Evolutionary conservation across 179 eudicot species (phyloP), one percentile per base, ranked within the genome.

Genomic region (Vitellaria paradoxa): DNA sequence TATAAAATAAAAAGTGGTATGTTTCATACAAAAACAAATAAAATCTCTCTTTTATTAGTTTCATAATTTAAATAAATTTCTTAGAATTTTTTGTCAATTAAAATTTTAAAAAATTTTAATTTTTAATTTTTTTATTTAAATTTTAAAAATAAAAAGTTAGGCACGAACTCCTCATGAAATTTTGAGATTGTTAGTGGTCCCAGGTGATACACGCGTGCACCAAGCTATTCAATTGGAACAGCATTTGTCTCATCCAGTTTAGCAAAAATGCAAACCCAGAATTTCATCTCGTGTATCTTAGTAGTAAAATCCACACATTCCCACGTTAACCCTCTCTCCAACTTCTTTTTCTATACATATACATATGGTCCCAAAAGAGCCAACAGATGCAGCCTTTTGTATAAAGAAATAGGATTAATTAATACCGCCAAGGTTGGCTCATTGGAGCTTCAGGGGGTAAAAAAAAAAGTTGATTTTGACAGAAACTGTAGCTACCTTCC

Each of bases 361-460:
- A n/a, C 20, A 65, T 11, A 66, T 66, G 70, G 70, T 37, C 70
- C 70, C 70, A 4, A 40, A 40, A 66, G 50, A 66, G 14, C 18
- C 37, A 30, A 40, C 40, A 11, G 23, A 66, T 66, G 50, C 70
- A 66, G 70, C 70, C 24, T 66, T 40, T 30, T 30, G 2, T 30
- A 30, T 15, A 37, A 46, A 37, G n/a, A 66, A 66, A 66, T 2
- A 46, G 37, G 37, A 30, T 2, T 30, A 6, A 30, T 2, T 30
- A 6, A 6, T 14, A 66, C n/a, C 40, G 70, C 70, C 40, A 40
- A 37, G 50, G 70, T 49, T 66, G 70, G 21, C 50, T 66, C 4
- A 15, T 66, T 6, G 70, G 11, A 37, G 37, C 14, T 63, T 37
- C 37, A 30, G 37, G n/a, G 67, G 45, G 42, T 63, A 65, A 21